These are phyloP conservation scores for Pythium angustatum DNA, from an alignment of 352 stramenopile species.

Conservation along the genomic window DNA sequence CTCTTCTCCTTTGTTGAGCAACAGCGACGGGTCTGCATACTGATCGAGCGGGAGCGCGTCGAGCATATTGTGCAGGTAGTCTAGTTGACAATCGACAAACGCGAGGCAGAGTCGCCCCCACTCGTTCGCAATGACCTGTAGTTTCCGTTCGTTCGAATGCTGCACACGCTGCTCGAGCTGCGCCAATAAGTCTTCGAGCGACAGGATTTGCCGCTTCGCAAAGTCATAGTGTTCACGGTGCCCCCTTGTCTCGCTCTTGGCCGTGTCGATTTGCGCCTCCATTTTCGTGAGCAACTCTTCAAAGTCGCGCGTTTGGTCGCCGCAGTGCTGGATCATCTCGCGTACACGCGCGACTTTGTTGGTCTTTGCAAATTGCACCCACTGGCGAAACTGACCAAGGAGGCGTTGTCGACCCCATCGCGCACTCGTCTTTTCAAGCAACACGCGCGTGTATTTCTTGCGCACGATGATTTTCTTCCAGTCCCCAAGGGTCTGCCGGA, in stretches of 20 bases:
- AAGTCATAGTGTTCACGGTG: slow-evolving; percentile 65
- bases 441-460: slow-evolving; percentile 71
- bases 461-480: slow-evolving; percentile 75
- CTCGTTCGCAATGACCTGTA: slow-evolving; percentile 65
- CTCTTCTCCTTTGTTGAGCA: slow-evolving; percentile 60
- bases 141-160: slow-evolving; percentile 54
- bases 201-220: slow-evolving; percentile 56
- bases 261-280: slow-evolving; percentile 53
- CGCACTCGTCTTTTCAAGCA: slow-evolving; percentile 57
- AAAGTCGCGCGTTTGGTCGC: slow-evolving; percentile 49
- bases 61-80: slow-evolving; percentile 66
- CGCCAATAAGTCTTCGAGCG: slow-evolving; percentile 51
- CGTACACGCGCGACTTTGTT: slow-evolving; percentile 38
- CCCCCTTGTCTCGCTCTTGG: slow-evolving; percentile 42
- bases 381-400: slow-evolving; percentile 44
- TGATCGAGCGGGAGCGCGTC: slow-evolving; percentile 38
- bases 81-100: slow-evolving; percentile 56
- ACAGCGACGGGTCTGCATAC: slow-evolving; percentile 45
- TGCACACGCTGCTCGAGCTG: slow-evolving; percentile 53
- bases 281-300: slow-evolving; percentile 52
- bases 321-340: slow-evolving; percentile 48
- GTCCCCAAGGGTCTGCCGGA: slow-evolving; percentile 59
- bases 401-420: slow-evolving; percentile 56
- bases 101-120: slow-evolving; percentile 60
- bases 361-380: slow-evolving; percentile 40